Evolutionary conservation across 148 eudicot genomes (phyloP), one percentile per base, ranked within the genome.

Genomic region (Dysphania ambrosioides): DNA sequence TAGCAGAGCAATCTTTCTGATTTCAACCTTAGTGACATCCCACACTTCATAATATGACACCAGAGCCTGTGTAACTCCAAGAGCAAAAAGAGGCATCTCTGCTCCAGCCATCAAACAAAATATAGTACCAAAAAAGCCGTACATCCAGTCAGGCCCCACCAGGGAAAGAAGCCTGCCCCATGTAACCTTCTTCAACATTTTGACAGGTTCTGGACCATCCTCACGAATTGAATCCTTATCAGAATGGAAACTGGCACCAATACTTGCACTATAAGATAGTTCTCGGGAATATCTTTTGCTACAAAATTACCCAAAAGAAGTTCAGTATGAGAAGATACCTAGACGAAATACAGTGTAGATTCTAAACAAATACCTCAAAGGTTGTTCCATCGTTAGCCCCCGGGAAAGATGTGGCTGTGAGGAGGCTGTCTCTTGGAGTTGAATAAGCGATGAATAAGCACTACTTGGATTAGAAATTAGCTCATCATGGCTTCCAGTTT

Each of bases 31-130:
- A 26, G 99, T 95, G 61, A 90, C 89, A 12, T 88, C 94, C 99
- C 99, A 95, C 40, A 84, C 99, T 96, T 86, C 90, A 83, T 95
- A 95, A 79, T 86, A 95, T 70, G 99, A 90, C 34, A 92, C 96
- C 53, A 95, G 92, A 79, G 97, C 97, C 74, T 95, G 96, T 40
- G 93, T 86, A 60, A 95, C 87, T 68, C 99, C 99, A 63, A 95
- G 96, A 49, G 99, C 99, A 73, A 95, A 95, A 24, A 92, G 94
- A 49, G 97, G 99, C 88, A 92, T 83, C 73, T 87, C 92, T 0
- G 99, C 84, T 68, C 99, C 99, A 12, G 92, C 86, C 71, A 90
- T 80, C 38, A 92, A 84, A 36, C 89, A 90, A 82, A 90, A 86
- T 38, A 95, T 75, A 58, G 99, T 88, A 66, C 97, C 96, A 68